These are phyloP conservation scores for Bryoerythrophyllum caledonicum DNA, from an alignment of 225 moss, liverwort and hornwort genomes.

Conservation along the genomic window DNA sequence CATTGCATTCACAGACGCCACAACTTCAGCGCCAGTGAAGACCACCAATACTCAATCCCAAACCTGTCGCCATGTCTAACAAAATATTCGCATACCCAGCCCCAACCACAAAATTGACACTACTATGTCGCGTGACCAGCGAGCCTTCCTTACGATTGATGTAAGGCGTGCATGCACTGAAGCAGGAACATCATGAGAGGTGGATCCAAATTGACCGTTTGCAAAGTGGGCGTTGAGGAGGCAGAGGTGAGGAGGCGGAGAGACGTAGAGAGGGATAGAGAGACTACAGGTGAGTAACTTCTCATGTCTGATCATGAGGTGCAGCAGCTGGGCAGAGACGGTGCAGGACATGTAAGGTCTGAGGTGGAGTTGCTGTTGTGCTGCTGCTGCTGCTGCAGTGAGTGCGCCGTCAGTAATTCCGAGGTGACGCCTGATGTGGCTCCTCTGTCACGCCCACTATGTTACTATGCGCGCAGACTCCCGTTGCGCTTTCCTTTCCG, in stretches of 20 bases:
- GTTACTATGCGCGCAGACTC: neutral
- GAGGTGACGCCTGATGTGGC: conserved; percentile 13
- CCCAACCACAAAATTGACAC: neutral
- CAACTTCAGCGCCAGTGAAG: too few relatives aligned
- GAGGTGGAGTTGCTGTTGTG: neutral
- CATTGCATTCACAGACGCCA: neutral
- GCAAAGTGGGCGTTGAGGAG: conserved; percentile 35
- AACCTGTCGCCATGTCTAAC: neutral
- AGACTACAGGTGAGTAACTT: too few relatives aligned
- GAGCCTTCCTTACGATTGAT: too few relatives aligned
- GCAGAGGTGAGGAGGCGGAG: too few relatives aligned
- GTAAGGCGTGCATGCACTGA: too few relatives aligned
- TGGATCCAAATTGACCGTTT: conserved; percentile 29
- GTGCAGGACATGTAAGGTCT: too few relatives aligned
- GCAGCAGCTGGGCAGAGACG: too few relatives aligned
- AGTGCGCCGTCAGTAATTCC: conserved; percentile 40
- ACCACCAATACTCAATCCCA: conserved; percentile 1
- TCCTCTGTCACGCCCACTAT: neutral
- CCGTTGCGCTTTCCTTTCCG: neutral
- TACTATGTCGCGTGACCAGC: too few relatives aligned
- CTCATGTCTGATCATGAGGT: too few relatives aligned
- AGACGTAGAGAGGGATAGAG: too few relatives aligned
- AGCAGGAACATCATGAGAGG: too few relatives aligned
- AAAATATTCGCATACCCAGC: too few relatives aligned
- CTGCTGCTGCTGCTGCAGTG: neutral